Base-by-base conservation (phyloP, 768 basidiomycete species). In the Trametes cubensis region DNA sequence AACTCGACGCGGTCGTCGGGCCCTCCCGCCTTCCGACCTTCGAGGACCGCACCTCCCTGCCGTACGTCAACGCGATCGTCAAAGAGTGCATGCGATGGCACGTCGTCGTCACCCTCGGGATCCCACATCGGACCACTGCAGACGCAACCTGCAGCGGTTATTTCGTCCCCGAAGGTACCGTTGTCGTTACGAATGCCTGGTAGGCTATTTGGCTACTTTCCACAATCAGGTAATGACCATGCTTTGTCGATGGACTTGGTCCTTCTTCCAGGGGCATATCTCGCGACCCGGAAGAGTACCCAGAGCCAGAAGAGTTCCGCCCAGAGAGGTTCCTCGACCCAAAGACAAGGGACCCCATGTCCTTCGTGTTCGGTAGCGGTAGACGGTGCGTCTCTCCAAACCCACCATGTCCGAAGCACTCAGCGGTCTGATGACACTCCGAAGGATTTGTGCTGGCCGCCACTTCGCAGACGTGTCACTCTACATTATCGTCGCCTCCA, bases 81-180 rank as follows among this genome's bases (percentile, higher is more conserved):
- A 67, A 68, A 30, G 72, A 73, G 55, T 65, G 68, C 6, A 46
- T 70, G 38, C 57, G 69, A 17, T 70, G 67, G 69, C 64, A 70
- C 40, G 63, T 68, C 20, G 65, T 69, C 2, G 53, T 63, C 13
- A 62, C 68, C 13, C 42, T 67, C 20, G 70, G 66, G 55, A 45
- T 72, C 26, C 66, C 70, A 14, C 69, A 74, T 25, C 56, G 67
- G 2, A 64, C 70, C 7, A 30, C 55, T 3, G 45, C 15, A 15
- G 61, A 66, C 20, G 68, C 73, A 28, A 42, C 64, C 15, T 69
- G 67, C 47, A 61, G 67, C 6, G 68, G 70, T 8, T 66, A 71
- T 40, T 61, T 65, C 40, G 67, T 74, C 11, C 74, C 74, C 6
- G 67, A 67, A n/a, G 74, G 74, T 11, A 64, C 67, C n/a, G 60